phyloP scores from a whole-genome alignment of 345 rosid genomes.

The Eucalyptus caleyi region DNA sequence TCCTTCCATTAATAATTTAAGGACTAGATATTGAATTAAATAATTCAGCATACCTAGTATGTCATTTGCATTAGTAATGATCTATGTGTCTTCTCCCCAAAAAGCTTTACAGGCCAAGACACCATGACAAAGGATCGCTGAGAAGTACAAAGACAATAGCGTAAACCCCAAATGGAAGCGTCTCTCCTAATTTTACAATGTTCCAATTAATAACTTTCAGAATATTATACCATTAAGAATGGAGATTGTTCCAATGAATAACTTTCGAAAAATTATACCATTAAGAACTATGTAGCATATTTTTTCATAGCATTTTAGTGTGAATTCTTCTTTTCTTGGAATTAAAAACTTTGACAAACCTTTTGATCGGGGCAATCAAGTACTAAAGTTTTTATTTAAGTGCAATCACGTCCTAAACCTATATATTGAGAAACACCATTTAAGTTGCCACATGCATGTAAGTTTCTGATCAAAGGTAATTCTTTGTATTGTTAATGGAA shows the following conservation, averaged over 20 bases:
- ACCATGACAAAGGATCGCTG: not conserved
- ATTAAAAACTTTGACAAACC: not conserved
- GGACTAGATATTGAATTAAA: not conserved
- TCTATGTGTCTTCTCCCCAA: not conserved
- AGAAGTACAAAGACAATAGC: not conserved
- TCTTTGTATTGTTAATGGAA: not conserved
- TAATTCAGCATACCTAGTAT: not conserved
- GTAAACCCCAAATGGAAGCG: not conserved
- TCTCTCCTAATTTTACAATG: not conserved
- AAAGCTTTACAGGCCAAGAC: not conserved
- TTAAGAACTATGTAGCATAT: not conserved
- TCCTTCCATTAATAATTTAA: not conserved
- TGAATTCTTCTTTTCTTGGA: not conserved
- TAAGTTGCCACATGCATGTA: not conserved
- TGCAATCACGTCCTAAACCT: not conserved
- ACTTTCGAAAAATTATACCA: not conserved
- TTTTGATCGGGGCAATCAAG: not conserved
- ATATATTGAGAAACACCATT: not conserved
- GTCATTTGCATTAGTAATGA: not conserved
- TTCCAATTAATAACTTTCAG: not conserved
- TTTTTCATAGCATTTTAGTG: not conserved
- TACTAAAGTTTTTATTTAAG: not conserved
- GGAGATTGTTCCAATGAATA: not conserved
- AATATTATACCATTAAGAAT: not conserved
- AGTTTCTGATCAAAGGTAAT: not conserved